A percentile compares a stretch with the other conserved stretches of the same genome.
Evolutionary conservation across 108 stramenopile genomes (phyloP).

Genomic region (Discostella pseudostelligera): DNA sequence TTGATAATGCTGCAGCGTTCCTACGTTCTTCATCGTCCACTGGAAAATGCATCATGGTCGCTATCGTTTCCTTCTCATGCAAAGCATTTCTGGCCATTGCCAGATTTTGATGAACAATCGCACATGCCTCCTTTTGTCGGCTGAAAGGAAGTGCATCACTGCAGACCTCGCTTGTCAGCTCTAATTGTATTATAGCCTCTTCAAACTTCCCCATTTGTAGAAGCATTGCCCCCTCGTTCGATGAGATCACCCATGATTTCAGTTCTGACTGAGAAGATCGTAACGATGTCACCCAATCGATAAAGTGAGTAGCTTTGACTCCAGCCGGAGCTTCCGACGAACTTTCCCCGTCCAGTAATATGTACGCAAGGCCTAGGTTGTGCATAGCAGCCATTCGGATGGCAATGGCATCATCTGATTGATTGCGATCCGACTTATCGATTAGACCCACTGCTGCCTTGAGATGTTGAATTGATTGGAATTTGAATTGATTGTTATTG

Average conservation of each 20-base stretch:
- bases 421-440: not conserved
- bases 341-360: conserved; percentile 27
- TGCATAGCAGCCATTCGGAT: conserved; percentile 31
- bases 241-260: conserved; percentile 12
- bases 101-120: conserved; percentile 26
- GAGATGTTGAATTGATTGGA: conserved; percentile 41
- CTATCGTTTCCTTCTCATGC: not conserved
- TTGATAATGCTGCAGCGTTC: not conserved
- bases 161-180: conserved; percentile 10
- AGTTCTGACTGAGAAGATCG: not conserved
- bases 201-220: conserved; percentile 28
- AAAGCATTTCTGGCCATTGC: conserved; percentile 16
- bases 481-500: conserved; percentile 14
- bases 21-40: not conserved
- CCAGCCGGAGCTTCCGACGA: not conserved
- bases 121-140: conserved; percentile 26
- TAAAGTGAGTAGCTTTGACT: conserved; percentile 14
- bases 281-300: conserved; percentile 16
- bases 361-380: conserved; percentile 40
- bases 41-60: not conserved
- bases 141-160: conserved; percentile 1
- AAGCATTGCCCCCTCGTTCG: conserved; percentile 26
- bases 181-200: conserved; percentile 22
- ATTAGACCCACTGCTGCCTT: conserved; percentile 23
- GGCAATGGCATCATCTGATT: not conserved